phyloP scores from a whole-genome alignment of 495 filamentous ascomycete genomes.

The Xylaria telfairii region DNA sequence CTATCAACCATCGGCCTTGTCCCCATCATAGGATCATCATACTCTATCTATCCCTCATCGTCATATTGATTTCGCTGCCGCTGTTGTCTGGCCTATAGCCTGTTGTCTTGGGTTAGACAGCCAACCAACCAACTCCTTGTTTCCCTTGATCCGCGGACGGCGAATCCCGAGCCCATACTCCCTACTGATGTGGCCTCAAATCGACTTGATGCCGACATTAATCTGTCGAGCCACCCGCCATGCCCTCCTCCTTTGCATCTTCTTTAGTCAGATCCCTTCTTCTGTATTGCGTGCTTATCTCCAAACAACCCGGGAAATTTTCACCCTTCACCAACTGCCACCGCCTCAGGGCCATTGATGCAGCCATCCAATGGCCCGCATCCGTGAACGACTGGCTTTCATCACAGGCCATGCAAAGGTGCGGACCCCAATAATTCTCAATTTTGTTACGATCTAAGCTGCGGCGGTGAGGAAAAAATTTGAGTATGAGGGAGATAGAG shows the following conservation, averaged over 20 bases:
- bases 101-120: background rate
- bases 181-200: background rate
- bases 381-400: background rate
- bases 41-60: background rate
- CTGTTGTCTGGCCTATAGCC: background rate
- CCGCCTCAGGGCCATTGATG: background rate
- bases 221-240: background rate
- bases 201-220: background rate
- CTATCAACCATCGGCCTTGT: background rate
- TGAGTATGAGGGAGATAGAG: too few species aligned
- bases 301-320: background rate
- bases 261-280: constrained; percentile 2
- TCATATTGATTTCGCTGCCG: background rate
- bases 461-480: background rate
- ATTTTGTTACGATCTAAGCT: background rate
- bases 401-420: background rate
- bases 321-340: constrained; percentile 3
- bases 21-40: background rate
- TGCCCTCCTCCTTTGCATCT: constrained; percentile 1
- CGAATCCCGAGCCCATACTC: background rate
- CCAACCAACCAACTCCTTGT: background rate
- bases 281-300: background rate
- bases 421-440: background rate
- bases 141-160: background rate
- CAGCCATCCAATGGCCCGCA: background rate